phyloP scores from a whole-genome alignment of 208 protist genomes.

The Trypanosoma vivax region DNA sequence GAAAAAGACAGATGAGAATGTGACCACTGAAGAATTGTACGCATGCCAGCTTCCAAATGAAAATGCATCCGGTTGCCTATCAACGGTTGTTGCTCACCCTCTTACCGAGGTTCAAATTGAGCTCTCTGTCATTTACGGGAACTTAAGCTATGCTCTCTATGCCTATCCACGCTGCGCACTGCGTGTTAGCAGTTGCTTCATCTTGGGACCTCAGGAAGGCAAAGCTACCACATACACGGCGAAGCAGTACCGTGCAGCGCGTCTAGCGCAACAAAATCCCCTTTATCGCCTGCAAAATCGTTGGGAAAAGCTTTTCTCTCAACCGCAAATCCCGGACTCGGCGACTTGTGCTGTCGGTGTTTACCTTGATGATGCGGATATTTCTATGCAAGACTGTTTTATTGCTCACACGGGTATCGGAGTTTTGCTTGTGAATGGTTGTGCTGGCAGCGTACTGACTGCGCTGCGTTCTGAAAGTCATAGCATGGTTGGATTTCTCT shows the following conservation, averaged over 20 bases:
- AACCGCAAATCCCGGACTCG: constrained; percentile 26
- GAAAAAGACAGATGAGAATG: background rate
- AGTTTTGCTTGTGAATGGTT: constrained; percentile 46
- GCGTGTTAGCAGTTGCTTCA: constrained; percentile 31
- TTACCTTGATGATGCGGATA: constrained; percentile 70
- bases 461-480: constrained; percentile 43
- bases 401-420: constrained; percentile 54
- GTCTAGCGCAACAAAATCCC: constrained; percentile 15
- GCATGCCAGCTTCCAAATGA: background rate
- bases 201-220: constrained; percentile 33
- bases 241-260: constrained; percentile 16
- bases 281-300: background rate
- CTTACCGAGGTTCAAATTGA: constrained; percentile 45
- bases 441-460: constrained; percentile 25
- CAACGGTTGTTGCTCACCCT: constrained; percentile 48
- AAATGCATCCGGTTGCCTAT: constrained; percentile 5
- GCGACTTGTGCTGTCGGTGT: constrained; percentile 43
- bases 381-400: constrained; percentile 52
- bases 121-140: constrained; percentile 61
- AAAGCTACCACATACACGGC: constrained; percentile 13
- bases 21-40: background rate
- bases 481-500: constrained; percentile 51
- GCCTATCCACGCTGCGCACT: constrained; percentile 57
- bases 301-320: constrained; percentile 8
- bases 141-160: constrained; percentile 55